Conservation (phyloP, 352 stramenopile genomes). For the Pythium folliculosum region DNA sequence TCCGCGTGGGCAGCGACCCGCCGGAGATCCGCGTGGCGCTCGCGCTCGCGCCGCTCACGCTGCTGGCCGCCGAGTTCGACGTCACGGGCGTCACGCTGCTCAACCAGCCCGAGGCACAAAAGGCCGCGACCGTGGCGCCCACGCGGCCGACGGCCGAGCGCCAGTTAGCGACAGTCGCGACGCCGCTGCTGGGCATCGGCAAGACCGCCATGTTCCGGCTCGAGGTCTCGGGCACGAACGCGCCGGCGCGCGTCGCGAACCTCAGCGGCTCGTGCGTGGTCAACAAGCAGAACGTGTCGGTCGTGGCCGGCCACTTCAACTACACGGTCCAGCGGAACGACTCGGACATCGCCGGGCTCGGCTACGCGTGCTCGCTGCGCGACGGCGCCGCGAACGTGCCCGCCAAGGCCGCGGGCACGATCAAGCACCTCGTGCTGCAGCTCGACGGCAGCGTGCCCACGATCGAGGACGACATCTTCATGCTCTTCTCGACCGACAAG, state of each 20-base stretch:
- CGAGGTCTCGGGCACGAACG: conserved; percentile 23
- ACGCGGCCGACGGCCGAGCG: background rate
- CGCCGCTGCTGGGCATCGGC: conserved; percentile 27
- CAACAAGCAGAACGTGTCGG: conserved; percentile 36
- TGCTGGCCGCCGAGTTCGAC: conserved; percentile 20
- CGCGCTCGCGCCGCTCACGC: conserved; percentile 19
- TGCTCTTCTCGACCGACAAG: conserved; percentile 65
- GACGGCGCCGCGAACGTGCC: conserved; percentile 35
- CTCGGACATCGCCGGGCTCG: conserved; percentile 41
- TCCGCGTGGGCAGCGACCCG: background rate
- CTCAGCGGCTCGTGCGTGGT: conserved; percentile 37
- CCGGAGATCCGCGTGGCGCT: conserved; percentile 15
- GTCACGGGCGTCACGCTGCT: conserved; percentile 27
- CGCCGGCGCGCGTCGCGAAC: conserved; percentile 7
- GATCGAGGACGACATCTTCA: conserved; percentile 49
- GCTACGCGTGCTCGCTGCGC: conserved; percentile 34
- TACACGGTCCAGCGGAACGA: conserved; percentile 51
- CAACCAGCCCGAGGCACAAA: conserved; percentile 13
- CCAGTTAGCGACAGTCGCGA: conserved; percentile 11
- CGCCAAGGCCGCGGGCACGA: conserved; percentile 26
- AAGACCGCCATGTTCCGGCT: conserved; percentile 22
- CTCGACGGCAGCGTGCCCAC: conserved; percentile 42
- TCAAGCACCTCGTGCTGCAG: conserved; percentile 30
- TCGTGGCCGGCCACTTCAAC: conserved; percentile 32
- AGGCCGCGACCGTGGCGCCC: conserved; percentile 14